These are phyloP conservation scores for Galerina marginata DNA, from an alignment of 768 basidiomycete genomes.

Conservation along the genomic window DNA sequence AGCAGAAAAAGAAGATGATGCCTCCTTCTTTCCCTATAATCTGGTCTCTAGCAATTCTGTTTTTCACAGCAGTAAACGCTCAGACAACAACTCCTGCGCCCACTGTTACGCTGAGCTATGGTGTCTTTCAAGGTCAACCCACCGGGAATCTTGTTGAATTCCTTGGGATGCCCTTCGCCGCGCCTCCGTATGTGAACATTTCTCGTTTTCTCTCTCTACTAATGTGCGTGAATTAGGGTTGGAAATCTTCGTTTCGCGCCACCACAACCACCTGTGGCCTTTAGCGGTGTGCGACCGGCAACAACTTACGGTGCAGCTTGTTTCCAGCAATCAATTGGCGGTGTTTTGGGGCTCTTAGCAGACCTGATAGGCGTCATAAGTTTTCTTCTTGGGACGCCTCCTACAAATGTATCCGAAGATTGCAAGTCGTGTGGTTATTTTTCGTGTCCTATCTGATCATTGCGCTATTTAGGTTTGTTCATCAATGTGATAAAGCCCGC, in stretches of 20 bases:
- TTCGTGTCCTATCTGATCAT: neutral
- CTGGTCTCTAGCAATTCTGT: too few species aligned
- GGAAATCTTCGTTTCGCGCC: constrained; percentile 40
- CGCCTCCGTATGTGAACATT: constrained; percentile 37
- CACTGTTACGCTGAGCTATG: constrained; percentile 13
- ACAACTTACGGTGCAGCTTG: constrained; percentile 43
- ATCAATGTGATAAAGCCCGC: constrained; percentile 46
- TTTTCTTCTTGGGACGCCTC: neutral
- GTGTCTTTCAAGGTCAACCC: constrained; percentile 13
- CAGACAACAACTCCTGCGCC: neutral
- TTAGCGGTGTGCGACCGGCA: constrained; percentile 41
- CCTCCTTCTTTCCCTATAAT: too few species aligned
- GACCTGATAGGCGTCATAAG: too few species aligned
- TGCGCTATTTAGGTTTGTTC: constrained; percentile 37
- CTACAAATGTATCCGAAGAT: constrained; percentile 27
- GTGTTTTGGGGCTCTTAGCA: too few species aligned
- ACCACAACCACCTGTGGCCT: constrained; percentile 34
- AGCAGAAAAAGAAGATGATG: too few species aligned
- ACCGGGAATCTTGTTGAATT: constrained; percentile 24
- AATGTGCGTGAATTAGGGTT: neutral
- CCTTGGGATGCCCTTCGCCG: constrained; percentile 47
- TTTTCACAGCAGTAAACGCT: too few species aligned
- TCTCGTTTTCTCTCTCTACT: neutral
- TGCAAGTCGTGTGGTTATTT: constrained; percentile 21
- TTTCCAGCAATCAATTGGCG: constrained; percentile 35